Base-by-base conservation (phyloP, 2,329 filamentous ascomycete species). In the Colletotrichum simmondsii region DNA sequence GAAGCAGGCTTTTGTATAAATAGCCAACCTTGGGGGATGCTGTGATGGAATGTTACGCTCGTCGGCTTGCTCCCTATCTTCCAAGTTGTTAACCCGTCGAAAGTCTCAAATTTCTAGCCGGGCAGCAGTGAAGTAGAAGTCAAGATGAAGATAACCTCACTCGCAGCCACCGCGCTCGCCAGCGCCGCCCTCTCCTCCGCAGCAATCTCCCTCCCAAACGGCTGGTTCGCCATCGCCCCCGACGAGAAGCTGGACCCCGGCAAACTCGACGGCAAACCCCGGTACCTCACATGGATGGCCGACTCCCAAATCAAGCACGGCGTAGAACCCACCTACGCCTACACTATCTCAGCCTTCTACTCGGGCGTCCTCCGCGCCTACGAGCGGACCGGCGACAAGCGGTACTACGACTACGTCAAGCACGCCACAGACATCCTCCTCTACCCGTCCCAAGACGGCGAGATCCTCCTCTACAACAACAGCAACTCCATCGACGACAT, bases 291-390 rank as follows among this genome's bases (percentile, higher is more conserved):
- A 11, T 78, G 77, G 77, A 78, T 78, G 77, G 77, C 77, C 10
- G 77, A 78, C 64, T 78, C 77, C 19, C 75, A 78, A 42, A 78
- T 78, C 30, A 77, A 75, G 64, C 77, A 78, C 53, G 76, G 77
- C 4, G 77, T 77, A 16, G 77, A 78, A 42, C 77, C 77, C 0
- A 78, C 77, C 1, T 72, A 76, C 35, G 77, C 77, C 3, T 78
- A 78, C 62, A 78, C 77, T 0, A 72, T 77, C 53, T 81, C 79
- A 1, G 76, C 79, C 0, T 79, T 79, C 0, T 76, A 80, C 24
- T 77, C 77, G 7, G 77, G 78, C 5, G 76, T 79, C 35, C 73
- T 74, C 14, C 30, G 59, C 11, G 73, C 66, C 2, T 77, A 75
- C 60, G 75, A 78, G n/a, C 52, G 77, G 32, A 77, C 77, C 3